These are phyloP conservation scores for Metschnikowia vanudenii DNA, from an alignment of 805 yeast genomes.

Conservation along the genomic window DNA sequence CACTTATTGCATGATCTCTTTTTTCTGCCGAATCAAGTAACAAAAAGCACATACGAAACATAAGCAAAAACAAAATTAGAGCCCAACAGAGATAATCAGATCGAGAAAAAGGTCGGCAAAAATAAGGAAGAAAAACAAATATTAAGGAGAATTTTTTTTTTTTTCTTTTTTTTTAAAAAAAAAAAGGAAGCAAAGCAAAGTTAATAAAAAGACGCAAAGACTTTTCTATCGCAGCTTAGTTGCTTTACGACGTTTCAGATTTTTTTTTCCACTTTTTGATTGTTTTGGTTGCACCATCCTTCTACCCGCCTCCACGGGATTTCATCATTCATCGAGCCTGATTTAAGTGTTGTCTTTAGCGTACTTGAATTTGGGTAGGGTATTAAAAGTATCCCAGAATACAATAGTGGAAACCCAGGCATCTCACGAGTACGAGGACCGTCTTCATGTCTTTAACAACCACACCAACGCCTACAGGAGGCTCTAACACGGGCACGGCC, in stretches of 20 bases:
- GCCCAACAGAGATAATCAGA: not conserved
- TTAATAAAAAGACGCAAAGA: not conserved
- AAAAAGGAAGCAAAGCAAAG: not conserved
- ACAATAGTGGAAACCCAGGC: not conserved
- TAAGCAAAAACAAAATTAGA: not conserved
- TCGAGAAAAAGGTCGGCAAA: not conserved
- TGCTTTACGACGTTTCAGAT: not conserved
- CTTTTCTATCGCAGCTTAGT: too few species aligned
- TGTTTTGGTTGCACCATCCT: not conserved
- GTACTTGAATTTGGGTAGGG: not conserved
- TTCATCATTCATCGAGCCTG: too few species aligned
- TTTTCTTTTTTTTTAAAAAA: too few species aligned
- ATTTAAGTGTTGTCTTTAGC: too few species aligned
- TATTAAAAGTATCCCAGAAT: not conserved
- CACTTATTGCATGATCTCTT: not conserved
- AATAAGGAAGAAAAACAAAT: too few species aligned
- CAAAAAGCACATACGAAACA: not conserved
- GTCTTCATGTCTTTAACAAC: not conserved
- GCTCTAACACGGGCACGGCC: not conserved
- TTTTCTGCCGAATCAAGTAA: constrained; percentile 3
- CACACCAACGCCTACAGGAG: not conserved
- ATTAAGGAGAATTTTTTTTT: too few species aligned
- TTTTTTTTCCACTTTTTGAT: not conserved
- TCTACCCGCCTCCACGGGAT: not conserved
- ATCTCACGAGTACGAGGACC: not conserved